phyloP scores from a whole-genome alignment of 305 asterid genomes.

The Fraxinus ornus region DNA sequence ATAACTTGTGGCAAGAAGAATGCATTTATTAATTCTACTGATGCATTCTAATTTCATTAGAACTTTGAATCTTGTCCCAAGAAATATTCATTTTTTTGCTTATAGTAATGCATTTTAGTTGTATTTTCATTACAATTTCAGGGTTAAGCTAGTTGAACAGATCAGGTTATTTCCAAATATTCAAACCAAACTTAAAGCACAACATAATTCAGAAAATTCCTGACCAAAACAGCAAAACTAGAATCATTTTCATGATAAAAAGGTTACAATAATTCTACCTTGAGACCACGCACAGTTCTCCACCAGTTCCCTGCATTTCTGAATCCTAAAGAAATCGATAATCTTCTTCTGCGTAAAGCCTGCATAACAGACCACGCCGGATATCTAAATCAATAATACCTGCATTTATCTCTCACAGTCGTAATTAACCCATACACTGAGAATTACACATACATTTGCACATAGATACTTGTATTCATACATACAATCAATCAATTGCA shows the following conservation, averaged over 20 bases:
- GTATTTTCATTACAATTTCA: constrained; percentile 39
- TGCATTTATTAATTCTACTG: background rate
- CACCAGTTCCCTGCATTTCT: constrained; percentile 43
- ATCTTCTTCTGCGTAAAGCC: constrained; percentile 76
- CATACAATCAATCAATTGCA: background rate
- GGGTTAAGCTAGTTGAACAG: background rate
- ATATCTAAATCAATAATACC: background rate
- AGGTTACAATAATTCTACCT: constrained; percentile 43
- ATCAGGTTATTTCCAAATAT: background rate
- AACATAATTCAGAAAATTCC: background rate
- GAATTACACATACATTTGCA: background rate
- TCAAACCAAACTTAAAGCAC: background rate
- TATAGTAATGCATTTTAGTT: background rate
- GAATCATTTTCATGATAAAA: background rate
- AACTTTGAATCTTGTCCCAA: background rate
- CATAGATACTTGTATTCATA: background rate
- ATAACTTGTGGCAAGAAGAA: background rate
- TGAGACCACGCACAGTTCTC: constrained; percentile 45
- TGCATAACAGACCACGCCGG: constrained; percentile 18
- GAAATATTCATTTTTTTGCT: background rate
- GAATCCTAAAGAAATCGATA: constrained; percentile 61
- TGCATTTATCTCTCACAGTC: constrained; percentile 7
- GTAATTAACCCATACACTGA: constrained; percentile 1
- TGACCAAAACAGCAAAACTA: background rate
- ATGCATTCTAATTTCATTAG: background rate